phyloP scores from a whole-genome alignment of 805 yeast genomes.

The Yamadazyma endophytica region DNA sequence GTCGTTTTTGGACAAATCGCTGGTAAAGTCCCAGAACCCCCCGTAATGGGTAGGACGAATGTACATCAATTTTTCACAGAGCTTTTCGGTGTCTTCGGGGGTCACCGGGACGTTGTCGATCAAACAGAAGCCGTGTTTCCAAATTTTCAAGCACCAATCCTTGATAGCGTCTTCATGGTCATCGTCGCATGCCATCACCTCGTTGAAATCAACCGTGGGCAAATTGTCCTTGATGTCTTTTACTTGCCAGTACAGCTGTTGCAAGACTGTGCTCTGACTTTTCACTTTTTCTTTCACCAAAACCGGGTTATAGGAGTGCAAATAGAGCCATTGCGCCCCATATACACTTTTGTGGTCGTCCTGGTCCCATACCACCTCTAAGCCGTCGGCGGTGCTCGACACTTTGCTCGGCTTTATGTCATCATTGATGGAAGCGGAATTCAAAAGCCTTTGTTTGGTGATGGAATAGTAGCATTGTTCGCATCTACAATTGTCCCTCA shows the following conservation, averaged over 20 bases:
- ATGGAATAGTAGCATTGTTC: slow-evolving; percentile 46
- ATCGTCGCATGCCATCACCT: slow-evolving; percentile 36
- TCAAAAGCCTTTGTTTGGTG: slow-evolving; percentile 58
- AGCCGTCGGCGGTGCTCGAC: slow-evolving; percentile 8
- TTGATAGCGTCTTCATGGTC: slow-evolving; percentile 41
- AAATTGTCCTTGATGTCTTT: slow-evolving; percentile 31
- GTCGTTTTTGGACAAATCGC: slow-evolving; percentile 62
- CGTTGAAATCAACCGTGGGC: slow-evolving; percentile 47
- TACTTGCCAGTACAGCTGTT: slow-evolving; percentile 42
- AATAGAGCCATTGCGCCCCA: slow-evolving; percentile 38
- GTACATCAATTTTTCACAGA: slow-evolving; percentile 55
- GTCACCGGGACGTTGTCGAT: slow-evolving; percentile 57
- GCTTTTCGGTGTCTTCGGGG: slow-evolving; percentile 54
- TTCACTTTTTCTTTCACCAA: slow-evolving; percentile 22
- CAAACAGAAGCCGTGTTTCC: slow-evolving; percentile 58
- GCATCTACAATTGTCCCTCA: slow-evolving; percentile 64
- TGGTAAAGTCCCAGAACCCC: slow-evolving; percentile 78
- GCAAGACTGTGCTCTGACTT: slow-evolving; percentile 26
- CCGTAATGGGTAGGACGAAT: slow-evolving; percentile 71
- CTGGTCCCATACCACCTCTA: slow-evolving; percentile 36
- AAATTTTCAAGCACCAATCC: slow-evolving; percentile 53
- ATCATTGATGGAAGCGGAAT: slow-evolving; percentile 43
- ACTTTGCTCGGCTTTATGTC: slow-evolving; percentile 20
- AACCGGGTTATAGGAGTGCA: slow-evolving; percentile 52
- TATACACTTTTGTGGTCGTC: slow-evolving; percentile 35